Evolutionary conservation across 2,329 filamentous ascomycete species (phyloP), one percentile per base, ranked within the genome.

Genomic region (Xylaria sp.): DNA sequence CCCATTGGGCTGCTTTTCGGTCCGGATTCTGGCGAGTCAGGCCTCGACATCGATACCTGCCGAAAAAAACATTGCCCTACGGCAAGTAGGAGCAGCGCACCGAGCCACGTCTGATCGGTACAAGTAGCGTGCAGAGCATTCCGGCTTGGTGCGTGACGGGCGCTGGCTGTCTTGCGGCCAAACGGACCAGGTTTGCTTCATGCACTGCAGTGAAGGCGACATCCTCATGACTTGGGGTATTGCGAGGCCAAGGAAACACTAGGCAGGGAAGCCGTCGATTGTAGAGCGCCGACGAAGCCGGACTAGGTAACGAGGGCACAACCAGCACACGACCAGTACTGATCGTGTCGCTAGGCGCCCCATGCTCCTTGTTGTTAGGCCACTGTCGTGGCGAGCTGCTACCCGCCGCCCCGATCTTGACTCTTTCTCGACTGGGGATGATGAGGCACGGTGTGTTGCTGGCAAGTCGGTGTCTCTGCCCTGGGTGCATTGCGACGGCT

Each of bases 1-100:
- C 54, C 67, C 64, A 71, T 71, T 72, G 71, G 70, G 69, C 71
- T 71, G 64, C 65, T 68, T 63, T 70, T 69, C 65, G 69, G 67
- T 63, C 68, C 66, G 66, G 70, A 63, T 64, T 67, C 67, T 71
- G 67, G 67, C 67, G 69, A 71, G 71, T 72, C 65, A 72, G 69
- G 71, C 69, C 64, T 68, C 69, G 67, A 71, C 62, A 57, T 68
- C 65, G 66, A 71, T 70, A 71, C 68, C 67, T 70, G 68, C 68
- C 67, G 68, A 65, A 58, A 65, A 58, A 46, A 52, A 53, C 53
- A 59, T 57, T 60, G 58, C 61, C 58, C 41, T 49, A 62, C 52
- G 54, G 59, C 59, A 62, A 43, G 61, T 62, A 59, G 64, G 54
- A 57, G 70, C 64, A 63, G 63, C 60, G 67, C 65, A 64, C 64